Percentiles rank a stretch among this genome's conserved stretches.
Conservation (phyloP, 768 basidiomycete species). For the Pulveroboletus sp. region DNA sequence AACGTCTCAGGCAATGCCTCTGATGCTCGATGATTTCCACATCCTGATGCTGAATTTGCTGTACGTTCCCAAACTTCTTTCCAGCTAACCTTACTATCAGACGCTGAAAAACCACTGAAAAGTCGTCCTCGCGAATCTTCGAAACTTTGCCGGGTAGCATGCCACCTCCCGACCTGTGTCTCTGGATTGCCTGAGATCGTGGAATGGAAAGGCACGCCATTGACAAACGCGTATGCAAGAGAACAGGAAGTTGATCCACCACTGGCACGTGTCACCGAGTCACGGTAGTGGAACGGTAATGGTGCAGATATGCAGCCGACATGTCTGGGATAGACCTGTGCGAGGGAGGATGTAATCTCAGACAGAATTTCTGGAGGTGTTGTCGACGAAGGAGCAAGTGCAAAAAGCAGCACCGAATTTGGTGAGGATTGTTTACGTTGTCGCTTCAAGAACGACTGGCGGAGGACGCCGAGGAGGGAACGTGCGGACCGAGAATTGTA, state of each 20-base stretch:
- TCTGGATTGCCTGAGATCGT: constrained; percentile 54
- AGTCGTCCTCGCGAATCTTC: constrained; percentile 2
- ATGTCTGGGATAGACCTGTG: constrained; percentile 37
- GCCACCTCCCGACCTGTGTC: constrained; percentile 70
- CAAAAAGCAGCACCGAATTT: constrained; percentile 19
- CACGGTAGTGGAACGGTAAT: constrained; percentile 25
- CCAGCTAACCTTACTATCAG: constrained; percentile 40
- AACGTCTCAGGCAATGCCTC: constrained; percentile 39
- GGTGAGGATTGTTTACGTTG: not conserved
- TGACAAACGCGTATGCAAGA: constrained; percentile 47
- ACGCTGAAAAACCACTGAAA: constrained; percentile 1
- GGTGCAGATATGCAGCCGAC: constrained; percentile 65
- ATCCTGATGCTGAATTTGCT: not conserved
- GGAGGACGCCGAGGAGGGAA: constrained; percentile 12
- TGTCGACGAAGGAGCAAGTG: constrained; percentile 24
- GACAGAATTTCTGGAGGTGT: constrained; percentile 31
- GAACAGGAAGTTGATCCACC: constrained; percentile 46
- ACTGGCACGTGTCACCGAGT: not conserved
- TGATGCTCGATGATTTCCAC: not conserved
- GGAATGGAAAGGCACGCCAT: constrained; percentile 55
- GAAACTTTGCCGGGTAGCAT: constrained; percentile 42
- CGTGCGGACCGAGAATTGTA: constrained; percentile 17
- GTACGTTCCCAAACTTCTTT: constrained; percentile 46
- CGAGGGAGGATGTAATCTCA: constrained; percentile 37
- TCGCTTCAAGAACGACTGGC: constrained; percentile 3